phyloP scores from a whole-genome alignment of 2,329 filamentous ascomycete species.

The Botrytis paeoniae region DNA sequence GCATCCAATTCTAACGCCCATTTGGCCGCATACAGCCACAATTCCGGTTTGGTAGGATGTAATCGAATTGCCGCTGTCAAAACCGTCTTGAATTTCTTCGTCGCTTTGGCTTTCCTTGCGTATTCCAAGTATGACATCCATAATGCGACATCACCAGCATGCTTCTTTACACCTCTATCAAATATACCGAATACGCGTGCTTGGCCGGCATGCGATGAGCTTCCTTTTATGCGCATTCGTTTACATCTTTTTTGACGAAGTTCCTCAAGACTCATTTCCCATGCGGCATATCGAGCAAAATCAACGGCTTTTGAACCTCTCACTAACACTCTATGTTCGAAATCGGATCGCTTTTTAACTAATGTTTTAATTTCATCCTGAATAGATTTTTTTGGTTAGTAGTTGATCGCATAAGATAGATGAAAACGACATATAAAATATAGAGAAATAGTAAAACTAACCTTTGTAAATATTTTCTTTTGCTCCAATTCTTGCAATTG shows the following conservation, averaged over 20 bases:
- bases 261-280: constrained; percentile 67
- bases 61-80: constrained; percentile 72
- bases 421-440: neutral
- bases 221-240: constrained; percentile 70
- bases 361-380: constrained; percentile 89
- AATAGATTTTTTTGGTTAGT: neutral
- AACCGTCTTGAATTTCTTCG: constrained; percentile 62
- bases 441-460: constrained; percentile 37
- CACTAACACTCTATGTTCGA: constrained; percentile 86
- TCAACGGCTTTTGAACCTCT: constrained; percentile 73
- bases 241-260: constrained; percentile 80
- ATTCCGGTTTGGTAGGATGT: constrained; percentile 75
- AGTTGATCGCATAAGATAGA: neutral
- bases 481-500: constrained; percentile 90
- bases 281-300: constrained; percentile 78
- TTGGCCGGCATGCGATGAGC: constrained; percentile 67
- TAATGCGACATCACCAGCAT: constrained; percentile 74
- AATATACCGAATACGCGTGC: constrained; percentile 85
- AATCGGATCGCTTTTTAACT: constrained; percentile 85
- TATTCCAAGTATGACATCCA: constrained; percentile 92
- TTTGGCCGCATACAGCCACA: constrained; percentile 84
- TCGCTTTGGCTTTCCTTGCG: constrained; percentile 64
- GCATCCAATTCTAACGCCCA: constrained; percentile 73
- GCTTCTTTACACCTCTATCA: constrained; percentile 79
- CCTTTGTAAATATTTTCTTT: constrained; percentile 85